These are phyloP conservation scores for Cynanchum wilfordii DNA, from an alignment of 257 asterid genomes.

Conservation along the genomic window DNA sequence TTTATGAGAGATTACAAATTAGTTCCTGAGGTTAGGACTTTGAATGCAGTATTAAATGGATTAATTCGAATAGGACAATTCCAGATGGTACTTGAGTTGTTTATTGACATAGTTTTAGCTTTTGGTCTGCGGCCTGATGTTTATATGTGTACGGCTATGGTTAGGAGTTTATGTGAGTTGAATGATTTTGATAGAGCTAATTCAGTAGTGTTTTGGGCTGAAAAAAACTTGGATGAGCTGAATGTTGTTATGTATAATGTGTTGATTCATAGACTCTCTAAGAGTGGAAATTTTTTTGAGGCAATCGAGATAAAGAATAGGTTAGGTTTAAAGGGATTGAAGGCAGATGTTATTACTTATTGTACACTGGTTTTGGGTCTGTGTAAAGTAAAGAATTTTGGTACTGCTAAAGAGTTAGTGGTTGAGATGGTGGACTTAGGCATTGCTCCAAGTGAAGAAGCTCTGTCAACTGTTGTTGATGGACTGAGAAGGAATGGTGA, in stretches of 20 bases:
- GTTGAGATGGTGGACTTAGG: slow-evolving; percentile 65
- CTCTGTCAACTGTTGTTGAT: slow-evolving; percentile 72
- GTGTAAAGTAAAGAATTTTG: slow-evolving; percentile 50
- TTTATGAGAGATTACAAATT: slow-evolving; percentile 59
- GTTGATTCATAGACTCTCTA: slow-evolving; percentile 84
- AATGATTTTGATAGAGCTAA: slow-evolving; percentile 57
- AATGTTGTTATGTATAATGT: slow-evolving; percentile 67
- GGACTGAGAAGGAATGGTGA: slow-evolving; percentile 68
- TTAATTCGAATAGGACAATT: slow-evolving; percentile 55
- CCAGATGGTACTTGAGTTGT: slow-evolving; percentile 54
- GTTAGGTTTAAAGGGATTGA: slow-evolving; percentile 42
- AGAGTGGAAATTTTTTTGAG: slow-evolving; percentile 52
- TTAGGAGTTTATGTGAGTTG: slow-evolving; percentile 74
- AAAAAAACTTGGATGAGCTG: slow-evolving; percentile 36
- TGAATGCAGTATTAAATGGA: slow-evolving; percentile 61
- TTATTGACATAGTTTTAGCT: slow-evolving; percentile 44
- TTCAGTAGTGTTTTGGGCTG: slow-evolving; percentile 49
- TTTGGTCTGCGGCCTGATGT: slow-evolving; percentile 45
- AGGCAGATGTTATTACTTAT: slow-evolving; percentile 67
- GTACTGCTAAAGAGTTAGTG: slow-evolving; percentile 46
- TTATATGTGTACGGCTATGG: slow-evolving; percentile 50
- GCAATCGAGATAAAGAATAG: slow-evolving; percentile 63
- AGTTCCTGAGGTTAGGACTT: slow-evolving; percentile 78
- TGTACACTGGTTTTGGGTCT: slow-evolving; percentile 63
- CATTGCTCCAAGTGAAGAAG: slow-evolving; percentile 67